These are phyloP conservation scores for Colletotrichum noveboracense DNA, from an alignment of 2,329 filamentous ascomycete species.

Conservation along the genomic window DNA sequence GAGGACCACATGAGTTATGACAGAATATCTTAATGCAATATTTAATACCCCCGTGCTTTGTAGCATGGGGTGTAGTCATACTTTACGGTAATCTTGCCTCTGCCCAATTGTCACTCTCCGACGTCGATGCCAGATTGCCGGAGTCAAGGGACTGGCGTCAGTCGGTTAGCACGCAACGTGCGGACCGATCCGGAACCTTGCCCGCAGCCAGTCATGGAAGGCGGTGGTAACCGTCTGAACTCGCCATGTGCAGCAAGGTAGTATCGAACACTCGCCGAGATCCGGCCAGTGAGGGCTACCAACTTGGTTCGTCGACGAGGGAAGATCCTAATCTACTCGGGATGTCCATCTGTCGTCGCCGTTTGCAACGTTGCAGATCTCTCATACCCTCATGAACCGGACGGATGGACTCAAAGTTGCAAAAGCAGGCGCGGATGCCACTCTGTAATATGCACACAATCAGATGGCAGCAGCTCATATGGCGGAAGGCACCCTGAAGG, in stretches of 20 bases:
- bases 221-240: not conserved
- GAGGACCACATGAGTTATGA: not conserved
- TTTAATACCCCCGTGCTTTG: not conserved
- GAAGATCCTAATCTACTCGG: not conserved
- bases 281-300: not conserved
- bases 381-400: not conserved
- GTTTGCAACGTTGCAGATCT: slow-evolving; percentile 12
- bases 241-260: not conserved
- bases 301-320: not conserved
- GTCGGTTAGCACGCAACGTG: not conserved
- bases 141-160: not conserved
- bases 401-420: not conserved
- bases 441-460: slow-evolving; percentile 10
- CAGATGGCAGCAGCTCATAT: slow-evolving; percentile 3
- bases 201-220: not conserved
- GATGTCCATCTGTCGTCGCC: not conserved
- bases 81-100: not conserved
- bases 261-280: not conserved
- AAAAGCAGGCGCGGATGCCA: not conserved
- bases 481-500: not conserved
- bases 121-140: not conserved
- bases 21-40: not conserved
- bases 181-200: not conserved
- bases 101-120: not conserved
- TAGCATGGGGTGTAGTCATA: not conserved